A percentile compares a stretch with the other conserved stretches of the same genome.
Conservation (phyloP, 2,329 filamentous ascomycete species). For the Exserohilum rostratum region DNA sequence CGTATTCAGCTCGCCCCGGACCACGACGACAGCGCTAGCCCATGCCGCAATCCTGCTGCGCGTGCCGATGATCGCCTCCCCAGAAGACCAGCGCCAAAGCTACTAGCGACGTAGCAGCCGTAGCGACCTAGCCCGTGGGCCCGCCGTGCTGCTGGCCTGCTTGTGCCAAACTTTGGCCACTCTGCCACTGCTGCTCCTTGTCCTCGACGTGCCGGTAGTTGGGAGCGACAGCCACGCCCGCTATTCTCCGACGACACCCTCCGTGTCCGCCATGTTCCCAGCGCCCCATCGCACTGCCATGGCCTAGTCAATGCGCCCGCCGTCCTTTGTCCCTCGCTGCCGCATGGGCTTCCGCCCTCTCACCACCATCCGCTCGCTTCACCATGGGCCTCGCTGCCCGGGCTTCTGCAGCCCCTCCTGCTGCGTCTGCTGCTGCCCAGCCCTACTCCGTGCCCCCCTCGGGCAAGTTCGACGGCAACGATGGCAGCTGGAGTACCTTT, state of each 20-base stretch:
- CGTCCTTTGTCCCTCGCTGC: background rate
- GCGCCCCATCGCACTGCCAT: background rate
- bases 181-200: background rate
- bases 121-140: no score
- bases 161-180: background rate
- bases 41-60: no score
- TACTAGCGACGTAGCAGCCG: no score
- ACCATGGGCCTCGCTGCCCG: constrained; percentile 31
- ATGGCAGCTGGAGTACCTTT: constrained; percentile 53
- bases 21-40: background rate
- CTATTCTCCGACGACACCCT: background rate
- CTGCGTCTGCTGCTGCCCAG: constrained; percentile 21
- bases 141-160: background rate
- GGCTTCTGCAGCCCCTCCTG: constrained; percentile 8
- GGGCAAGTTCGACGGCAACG: constrained; percentile 48
- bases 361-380: constrained; percentile 14
- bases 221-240: background rate
- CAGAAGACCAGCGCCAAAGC: background rate
- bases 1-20: no score
- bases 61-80: no score
- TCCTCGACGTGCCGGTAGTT: background rate
- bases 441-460: constrained; percentile 44
- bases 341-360: background rate
- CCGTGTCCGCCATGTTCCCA: constrained; percentile 4
- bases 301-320: background rate